Evolutionary conservation across 495 filamentous ascomycete species (phyloP).

Genomic region (Penicillium bovifimosum): DNA sequence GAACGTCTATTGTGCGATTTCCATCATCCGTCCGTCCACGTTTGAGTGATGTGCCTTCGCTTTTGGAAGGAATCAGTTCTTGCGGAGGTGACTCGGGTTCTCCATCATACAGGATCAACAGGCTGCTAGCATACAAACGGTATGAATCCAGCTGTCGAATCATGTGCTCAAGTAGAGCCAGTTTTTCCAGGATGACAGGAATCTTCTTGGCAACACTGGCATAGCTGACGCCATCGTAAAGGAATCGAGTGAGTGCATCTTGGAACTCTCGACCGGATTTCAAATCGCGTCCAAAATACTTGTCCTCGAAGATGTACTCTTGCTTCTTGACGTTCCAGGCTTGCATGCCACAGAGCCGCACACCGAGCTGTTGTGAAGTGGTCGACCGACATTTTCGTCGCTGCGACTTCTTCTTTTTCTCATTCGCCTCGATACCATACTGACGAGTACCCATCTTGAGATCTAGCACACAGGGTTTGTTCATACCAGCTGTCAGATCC

Average conservation of each 20-base stretch:
- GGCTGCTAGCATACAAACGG: slow-evolving; percentile 91
- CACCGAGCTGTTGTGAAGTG: slow-evolving; percentile 85
- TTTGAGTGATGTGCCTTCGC: slow-evolving; percentile 16
- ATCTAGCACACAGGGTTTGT: slow-evolving; percentile 90
- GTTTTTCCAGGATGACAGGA: slow-evolving; percentile 76
- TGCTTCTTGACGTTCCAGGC: slow-evolving; percentile 85
- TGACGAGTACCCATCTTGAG: slow-evolving; percentile 99
- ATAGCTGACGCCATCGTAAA: slow-evolving; percentile 84
- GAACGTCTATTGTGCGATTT: slow-evolving; percentile 51
- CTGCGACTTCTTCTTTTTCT: slow-evolving; percentile 91
- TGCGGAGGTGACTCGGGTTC: slow-evolving; percentile 33
- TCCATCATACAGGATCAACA: slow-evolving; percentile 92
- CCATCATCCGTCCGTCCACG: slow-evolving; percentile 37
- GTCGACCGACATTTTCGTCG: slow-evolving; percentile 86
- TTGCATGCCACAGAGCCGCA: slow-evolving; percentile 92
- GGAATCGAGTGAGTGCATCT: slow-evolving; percentile 77
- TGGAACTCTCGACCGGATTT: slow-evolving; percentile 90
- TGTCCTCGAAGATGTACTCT: slow-evolving; percentile 86
- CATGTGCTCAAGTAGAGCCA: slow-evolving; percentile 74
- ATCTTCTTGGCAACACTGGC: slow-evolving; percentile 76
- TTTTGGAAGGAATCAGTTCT: slow-evolving; percentile 5
- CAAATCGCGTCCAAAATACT: slow-evolving; percentile 89
- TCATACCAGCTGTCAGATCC: slow-evolving; percentile 95
- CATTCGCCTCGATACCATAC: slow-evolving; percentile 88
- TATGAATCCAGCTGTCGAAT: slow-evolving; percentile 75